Base-by-base conservation (phyloP, 331 rosid species). In the Malus hybrid region DNA sequence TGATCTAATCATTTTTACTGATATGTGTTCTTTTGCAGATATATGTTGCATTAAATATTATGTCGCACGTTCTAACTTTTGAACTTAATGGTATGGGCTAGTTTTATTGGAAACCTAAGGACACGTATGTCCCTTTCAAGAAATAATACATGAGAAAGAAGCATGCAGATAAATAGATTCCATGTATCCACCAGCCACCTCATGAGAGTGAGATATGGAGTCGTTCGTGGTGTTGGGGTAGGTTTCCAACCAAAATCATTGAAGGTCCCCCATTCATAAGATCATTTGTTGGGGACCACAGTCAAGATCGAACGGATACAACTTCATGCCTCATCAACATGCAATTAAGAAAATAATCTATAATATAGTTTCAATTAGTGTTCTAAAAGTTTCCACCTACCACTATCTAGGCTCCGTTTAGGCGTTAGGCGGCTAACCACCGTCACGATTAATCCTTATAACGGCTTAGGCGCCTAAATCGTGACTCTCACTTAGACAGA, bases 181-280 rank as follows among this genome's bases (percentile, higher is more conserved):
- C 87, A 75, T 71, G 82, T 77, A 85, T 83, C 85, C 75, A 78
- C 83, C 75, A 19, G 72, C 83, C 57, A 77, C 76, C 76, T 71
- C 84, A 75, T 69, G 87, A 72, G 78, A 79, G 70, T 44, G 82
- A 79, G 82, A 77, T 81, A 82, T 73, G 87, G 88, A 89, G 85
- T 84, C 14, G 93, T 86, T 89, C 77, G 68, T 69, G 72, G 72
- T 73, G 75, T 83, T 74, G 84, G 87, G 82, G 92, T 82, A 86
- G 97, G 93, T 91, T 67, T 63, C 80, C 86, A 86, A 72, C 75
- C 81, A 94, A 76, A 69, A 79, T 76, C 67, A 72, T 81, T 60
- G 63, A 78, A 57, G 71, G 80, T 80, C 46, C 46, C 86, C 86
- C 88, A 83, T 83, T 81, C 73, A 76, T 56, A 60, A 68, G 63